These are phyloP conservation scores for Backusella mclennaniae DNA, from an alignment of 192 early-diverging fungal genomes.

Conservation along the genomic window DNA sequence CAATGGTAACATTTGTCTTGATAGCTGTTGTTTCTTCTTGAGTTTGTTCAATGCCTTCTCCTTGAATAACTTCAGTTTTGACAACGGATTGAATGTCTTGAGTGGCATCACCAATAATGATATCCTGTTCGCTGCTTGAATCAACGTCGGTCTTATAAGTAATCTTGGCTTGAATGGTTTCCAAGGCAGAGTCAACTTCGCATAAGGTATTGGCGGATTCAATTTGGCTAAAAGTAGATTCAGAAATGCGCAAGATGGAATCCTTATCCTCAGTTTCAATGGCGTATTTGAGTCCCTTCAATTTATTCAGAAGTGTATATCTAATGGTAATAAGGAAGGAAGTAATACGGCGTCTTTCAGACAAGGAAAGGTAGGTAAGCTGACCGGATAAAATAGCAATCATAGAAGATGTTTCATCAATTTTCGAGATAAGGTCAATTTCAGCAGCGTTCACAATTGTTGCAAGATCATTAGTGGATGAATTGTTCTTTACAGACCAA, in stretches of 20 bases:
- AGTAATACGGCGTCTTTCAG: neutral
- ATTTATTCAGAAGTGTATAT: neutral
- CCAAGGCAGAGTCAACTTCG: neutral
- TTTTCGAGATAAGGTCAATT: neutral
- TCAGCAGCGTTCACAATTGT: conserved; percentile 9
- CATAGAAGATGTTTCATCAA: neutral
- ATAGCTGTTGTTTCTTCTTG: neutral
- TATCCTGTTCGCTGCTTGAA: neutral
- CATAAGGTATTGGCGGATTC: neutral
- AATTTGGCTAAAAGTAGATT: neutral
- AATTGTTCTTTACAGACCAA: neutral
- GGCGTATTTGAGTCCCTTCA: neutral
- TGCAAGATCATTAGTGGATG: neutral
- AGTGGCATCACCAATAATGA: neutral
- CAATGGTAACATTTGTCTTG: neutral
- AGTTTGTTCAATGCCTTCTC: neutral
- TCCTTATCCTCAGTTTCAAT: neutral
- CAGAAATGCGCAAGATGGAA: neutral
- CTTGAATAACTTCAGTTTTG: neutral
- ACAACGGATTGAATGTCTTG: neutral
- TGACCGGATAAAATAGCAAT: neutral
- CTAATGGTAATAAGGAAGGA: neutral
- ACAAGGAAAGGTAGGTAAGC: neutral
- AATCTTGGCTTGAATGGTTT: neutral
- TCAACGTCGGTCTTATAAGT: neutral